Conservation (phyloP, 805 yeast genomes). For the Hermanozyma aechmeae region DNA sequence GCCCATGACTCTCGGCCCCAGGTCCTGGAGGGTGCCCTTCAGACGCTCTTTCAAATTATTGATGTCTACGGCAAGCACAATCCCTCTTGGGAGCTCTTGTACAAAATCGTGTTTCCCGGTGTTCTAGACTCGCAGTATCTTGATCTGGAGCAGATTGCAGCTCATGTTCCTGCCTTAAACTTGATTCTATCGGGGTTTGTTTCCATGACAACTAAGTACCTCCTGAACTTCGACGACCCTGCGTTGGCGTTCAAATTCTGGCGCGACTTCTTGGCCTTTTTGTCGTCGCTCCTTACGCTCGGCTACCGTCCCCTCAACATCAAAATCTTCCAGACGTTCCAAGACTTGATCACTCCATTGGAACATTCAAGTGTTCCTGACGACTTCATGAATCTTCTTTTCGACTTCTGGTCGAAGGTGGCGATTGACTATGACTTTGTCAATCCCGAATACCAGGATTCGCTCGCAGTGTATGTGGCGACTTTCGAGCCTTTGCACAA, state of each 20-base stretch:
- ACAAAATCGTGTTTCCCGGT: conserved; percentile 49
- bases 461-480: conserved; percentile 45
- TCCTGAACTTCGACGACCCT: conserved; percentile 26
- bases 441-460: conserved; percentile 46
- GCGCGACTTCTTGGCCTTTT: too few relatives aligned
- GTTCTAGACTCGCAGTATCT: conserved; percentile 22
- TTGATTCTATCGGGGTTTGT: conserved; percentile 60
- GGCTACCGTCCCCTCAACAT: too few relatives aligned
- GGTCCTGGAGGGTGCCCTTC: conserved; percentile 83
- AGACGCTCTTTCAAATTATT: conserved; percentile 71
- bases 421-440: conserved; percentile 32
- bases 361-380: conserved; percentile 2
- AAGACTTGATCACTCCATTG: conserved; percentile 35
- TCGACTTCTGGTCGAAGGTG: conserved; percentile 41
- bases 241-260: too few relatives aligned
- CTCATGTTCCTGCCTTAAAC: conserved; percentile 45
- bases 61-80: conserved; percentile 21
- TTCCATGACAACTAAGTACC: conserved; percentile 47
- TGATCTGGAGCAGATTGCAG: conserved; percentile 3
- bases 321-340: conserved; percentile 45
- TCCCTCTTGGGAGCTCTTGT: conserved; percentile 63
- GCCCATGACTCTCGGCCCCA: conserved; percentile 62
- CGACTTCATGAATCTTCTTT: conserved; percentile 29
- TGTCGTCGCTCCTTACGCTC: too few relatives aligned
- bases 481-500: conserved; percentile 38